These are phyloP conservation scores for Lophiostoma macrostomum DNA, from an alignment of 495 filamentous ascomycete genomes.

Conservation along the genomic window DNA sequence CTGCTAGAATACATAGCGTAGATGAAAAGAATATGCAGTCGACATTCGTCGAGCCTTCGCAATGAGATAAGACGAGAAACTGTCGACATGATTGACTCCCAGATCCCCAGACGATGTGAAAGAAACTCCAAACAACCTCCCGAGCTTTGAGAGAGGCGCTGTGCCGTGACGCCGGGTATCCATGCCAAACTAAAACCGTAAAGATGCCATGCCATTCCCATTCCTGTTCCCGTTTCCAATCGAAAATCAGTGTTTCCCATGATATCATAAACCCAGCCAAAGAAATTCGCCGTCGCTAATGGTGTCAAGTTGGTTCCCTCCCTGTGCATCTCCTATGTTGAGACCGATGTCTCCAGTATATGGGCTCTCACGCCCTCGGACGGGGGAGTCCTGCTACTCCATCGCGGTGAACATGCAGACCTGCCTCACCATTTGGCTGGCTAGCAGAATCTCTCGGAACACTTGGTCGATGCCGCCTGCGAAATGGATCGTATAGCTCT, in stretches of 20 bases:
- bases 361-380: no score
- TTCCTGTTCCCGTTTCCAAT: not conserved
- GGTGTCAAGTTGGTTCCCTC: no score
- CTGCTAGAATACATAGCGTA: no score
- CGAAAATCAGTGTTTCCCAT: slow-evolving; percentile 2
- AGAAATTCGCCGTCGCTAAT: no score
- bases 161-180: slow-evolving; percentile 23
- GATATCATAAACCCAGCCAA: not conserved
- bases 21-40: no score
- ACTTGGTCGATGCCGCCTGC: slow-evolving; percentile 29
- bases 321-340: no score
- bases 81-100: not conserved
- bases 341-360: no score
- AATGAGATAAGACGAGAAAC: no score
- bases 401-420: slow-evolving; percentile 30
- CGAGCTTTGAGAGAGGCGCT: not conserved
- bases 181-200: no score
- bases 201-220: no score
- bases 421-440: slow-evolving; percentile 30
- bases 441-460: slow-evolving; percentile 23
- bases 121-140: not conserved
- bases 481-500: slow-evolving; percentile 29
- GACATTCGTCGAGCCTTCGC: no score
- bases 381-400: slow-evolving; percentile 23
- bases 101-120: not conserved